phyloP scores from a whole-genome alignment of 768 basidiomycete species.

The Leccinum subtestaceum region DNA sequence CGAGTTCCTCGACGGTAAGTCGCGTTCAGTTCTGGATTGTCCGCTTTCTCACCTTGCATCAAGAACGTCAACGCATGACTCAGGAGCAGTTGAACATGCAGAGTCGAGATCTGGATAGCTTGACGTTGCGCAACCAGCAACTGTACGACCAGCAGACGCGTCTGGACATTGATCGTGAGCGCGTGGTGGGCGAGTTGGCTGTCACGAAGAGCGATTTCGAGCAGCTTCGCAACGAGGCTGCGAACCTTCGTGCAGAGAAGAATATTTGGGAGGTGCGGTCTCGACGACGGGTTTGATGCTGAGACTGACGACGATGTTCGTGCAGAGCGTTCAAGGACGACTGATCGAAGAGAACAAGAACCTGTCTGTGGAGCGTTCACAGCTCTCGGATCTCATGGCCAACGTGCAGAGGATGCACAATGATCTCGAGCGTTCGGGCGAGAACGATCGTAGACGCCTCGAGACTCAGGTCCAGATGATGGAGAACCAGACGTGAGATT shows the following conservation, averaged over 20 bases:
- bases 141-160: conserved; percentile 73
- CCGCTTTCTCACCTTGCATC: background rate
- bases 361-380: conserved; percentile 76
- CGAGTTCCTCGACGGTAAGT: conserved; percentile 72
- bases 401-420: conserved; percentile 90
- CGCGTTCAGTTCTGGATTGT: background rate
- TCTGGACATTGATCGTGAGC: conserved; percentile 70
- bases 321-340: conserved; percentile 72
- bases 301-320: conserved; percentile 7
- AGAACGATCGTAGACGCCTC: conserved; percentile 77
- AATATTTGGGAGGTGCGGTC: conserved; percentile 56
- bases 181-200: conserved; percentile 65
- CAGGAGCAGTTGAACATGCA: conserved; percentile 67
- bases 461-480: conserved; percentile 78
- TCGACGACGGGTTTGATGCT: background rate
- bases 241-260: conserved; percentile 90
- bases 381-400: conserved; percentile 81
- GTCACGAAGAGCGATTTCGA: conserved; percentile 61
- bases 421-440: conserved; percentile 79
- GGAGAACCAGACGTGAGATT: conserved; percentile 71
- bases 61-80: conserved; percentile 69
- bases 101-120: conserved; percentile 60
- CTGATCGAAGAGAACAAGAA: conserved; percentile 84
- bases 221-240: conserved; percentile 78
- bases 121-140: conserved; percentile 66